phyloP scores from a whole-genome alignment of 306 rosid species.

The Purshia tridentata region DNA sequence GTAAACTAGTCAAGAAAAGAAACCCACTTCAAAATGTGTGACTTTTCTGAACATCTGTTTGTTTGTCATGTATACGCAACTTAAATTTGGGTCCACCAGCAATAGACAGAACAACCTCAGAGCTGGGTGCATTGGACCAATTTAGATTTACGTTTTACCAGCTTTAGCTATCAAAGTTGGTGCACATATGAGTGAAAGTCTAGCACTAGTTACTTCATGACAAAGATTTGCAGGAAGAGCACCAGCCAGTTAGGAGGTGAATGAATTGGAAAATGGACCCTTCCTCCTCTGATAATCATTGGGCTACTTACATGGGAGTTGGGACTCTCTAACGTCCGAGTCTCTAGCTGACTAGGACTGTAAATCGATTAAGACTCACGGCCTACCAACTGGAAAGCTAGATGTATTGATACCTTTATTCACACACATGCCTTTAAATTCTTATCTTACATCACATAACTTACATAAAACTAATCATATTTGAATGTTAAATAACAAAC shows the following conservation, averaged over 20 bases:
- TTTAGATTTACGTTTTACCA: not conserved
- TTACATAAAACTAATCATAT: no score
- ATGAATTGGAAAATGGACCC: not conserved
- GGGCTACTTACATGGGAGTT: no score
- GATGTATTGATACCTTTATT: not conserved
- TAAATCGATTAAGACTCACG: no score
- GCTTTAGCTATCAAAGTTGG: constrained; percentile 7
- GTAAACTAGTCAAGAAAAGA: not conserved
- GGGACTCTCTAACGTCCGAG: no score
- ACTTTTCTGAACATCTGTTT: not conserved
- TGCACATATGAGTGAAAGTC: not conserved
- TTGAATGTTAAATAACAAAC: no score
- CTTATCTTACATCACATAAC: no score
- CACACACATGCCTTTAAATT: constrained; percentile 1
- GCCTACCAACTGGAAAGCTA: not conserved
- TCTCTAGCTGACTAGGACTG: no score
- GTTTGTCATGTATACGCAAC: not conserved
- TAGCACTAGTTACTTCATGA: not conserved
- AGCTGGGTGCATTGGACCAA: not conserved
- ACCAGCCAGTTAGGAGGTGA: constrained; percentile 27
- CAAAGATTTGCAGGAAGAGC: constrained; percentile 14
- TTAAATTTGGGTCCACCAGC: not conserved
- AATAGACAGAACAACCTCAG: not conserved
- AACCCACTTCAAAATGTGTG: not conserved
- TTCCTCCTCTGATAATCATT: not conserved